Evolutionary conservation across 2,329 filamentous ascomycete species (phyloP).

Genomic region (Chrysoporthe cubensis): DNA sequence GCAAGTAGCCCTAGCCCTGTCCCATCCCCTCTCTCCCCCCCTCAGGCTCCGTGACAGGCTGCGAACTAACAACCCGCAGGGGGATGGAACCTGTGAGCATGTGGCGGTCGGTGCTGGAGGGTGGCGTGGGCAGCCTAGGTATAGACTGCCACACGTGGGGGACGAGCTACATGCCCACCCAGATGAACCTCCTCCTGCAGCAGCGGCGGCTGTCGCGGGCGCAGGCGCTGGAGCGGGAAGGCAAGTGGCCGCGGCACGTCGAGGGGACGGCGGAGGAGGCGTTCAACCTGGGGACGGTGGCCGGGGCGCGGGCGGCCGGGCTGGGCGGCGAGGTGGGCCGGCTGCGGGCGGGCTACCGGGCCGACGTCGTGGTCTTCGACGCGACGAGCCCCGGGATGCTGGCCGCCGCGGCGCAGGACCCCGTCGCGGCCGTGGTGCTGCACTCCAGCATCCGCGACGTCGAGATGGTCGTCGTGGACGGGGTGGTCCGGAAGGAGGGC

Average conservation of each 20-base stretch:
- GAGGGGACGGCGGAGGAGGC: conserved; percentile 44
- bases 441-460: conserved; percentile 47
- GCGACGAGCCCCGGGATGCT: conserved; percentile 40
- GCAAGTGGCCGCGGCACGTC: conserved; percentile 34
- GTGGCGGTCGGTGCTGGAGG: conserved; percentile 35
- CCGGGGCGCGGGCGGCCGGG: conserved; percentile 47
- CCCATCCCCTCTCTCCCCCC: not conserved
- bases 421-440: conserved; percentile 47
- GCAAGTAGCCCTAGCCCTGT: not conserved
- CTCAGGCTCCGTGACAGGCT: not conserved
- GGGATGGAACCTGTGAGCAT: conserved; percentile 43
- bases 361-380: conserved; percentile 55
- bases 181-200: conserved; percentile 41
- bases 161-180: conserved; percentile 37
- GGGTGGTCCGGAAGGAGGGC: conserved; percentile 42
- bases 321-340: conserved; percentile 48
- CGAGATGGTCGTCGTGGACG: conserved; percentile 48
- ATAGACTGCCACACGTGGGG: conserved; percentile 41
- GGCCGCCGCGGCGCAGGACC: conserved; percentile 45
- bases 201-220: conserved; percentile 37
- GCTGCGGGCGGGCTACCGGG: conserved; percentile 49
- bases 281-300: conserved; percentile 55
- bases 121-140: conserved; percentile 36
- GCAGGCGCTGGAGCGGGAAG: conserved; percentile 34
- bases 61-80: conserved; percentile 27